Percentiles rank a stretch among this genome's conserved stretches.
phyloP scores from a whole-genome alignment of 257 asterid genomes.

The Scutellaria baicalensis region DNA sequence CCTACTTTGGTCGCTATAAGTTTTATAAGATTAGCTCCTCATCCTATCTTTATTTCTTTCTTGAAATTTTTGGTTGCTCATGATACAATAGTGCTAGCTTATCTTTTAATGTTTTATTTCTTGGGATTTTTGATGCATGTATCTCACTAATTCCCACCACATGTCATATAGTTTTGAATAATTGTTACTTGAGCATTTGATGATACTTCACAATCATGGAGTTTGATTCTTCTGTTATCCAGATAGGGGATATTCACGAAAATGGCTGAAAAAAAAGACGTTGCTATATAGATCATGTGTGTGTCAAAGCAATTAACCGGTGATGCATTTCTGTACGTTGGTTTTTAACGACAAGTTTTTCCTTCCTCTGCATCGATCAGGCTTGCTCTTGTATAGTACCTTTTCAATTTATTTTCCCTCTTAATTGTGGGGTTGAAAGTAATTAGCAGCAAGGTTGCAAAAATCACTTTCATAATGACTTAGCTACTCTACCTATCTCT shows the following conservation, averaged over 20 bases:
- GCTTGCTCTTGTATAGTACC: too few species aligned
- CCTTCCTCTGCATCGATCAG: background rate
- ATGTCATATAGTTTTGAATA: too few species aligned
- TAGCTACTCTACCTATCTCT: background rate
- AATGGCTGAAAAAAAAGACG: too few species aligned
- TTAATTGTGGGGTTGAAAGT: constrained; percentile 7
- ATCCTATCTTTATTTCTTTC: background rate
- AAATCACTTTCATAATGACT: background rate
- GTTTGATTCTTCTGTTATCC: too few species aligned
- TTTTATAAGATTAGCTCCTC: too few species aligned
- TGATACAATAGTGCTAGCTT: background rate
- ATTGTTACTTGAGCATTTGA: too few species aligned
- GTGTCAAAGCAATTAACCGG: too few species aligned
- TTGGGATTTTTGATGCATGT: background rate
- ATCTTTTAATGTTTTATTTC: background rate
- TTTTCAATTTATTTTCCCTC: too few species aligned
- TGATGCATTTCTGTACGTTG: background rate
- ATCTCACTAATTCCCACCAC: background rate
- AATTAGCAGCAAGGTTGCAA: background rate
- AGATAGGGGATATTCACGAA: too few species aligned
- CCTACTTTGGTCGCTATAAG: background rate
- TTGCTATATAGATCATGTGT: too few species aligned
- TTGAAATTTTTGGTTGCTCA: background rate
- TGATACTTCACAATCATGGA: too few species aligned
- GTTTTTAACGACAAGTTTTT: background rate